Conservation (phyloP, 1,139 yeast species). For the Yamadazyma triangularis region DNA sequence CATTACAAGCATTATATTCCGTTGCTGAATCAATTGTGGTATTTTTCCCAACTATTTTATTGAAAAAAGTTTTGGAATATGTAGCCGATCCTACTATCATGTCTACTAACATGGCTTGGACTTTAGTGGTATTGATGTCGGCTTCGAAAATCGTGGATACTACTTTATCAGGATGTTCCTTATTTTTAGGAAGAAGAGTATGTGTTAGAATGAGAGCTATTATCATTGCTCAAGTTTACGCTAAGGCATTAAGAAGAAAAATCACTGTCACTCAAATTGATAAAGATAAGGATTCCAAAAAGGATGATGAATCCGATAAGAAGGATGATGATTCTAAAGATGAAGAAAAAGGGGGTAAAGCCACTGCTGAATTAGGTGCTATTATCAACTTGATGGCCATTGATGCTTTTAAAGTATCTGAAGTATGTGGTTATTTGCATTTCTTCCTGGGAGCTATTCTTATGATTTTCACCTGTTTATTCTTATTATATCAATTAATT, state of each 20-base stretch:
- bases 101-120: conserved; percentile 82
- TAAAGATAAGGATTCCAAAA: conserved; percentile 9
- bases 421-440: conserved; percentile 85
- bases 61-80: conserved; percentile 75
- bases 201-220: conserved; percentile 89
- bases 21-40: conserved; percentile 57
- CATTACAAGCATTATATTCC: conserved; percentile 72
- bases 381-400: conserved; percentile 94
- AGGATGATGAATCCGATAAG: too few species aligned
- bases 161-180: conserved; percentile 69
- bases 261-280: conserved; percentile 39
- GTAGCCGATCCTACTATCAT: conserved; percentile 66
- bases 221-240: conserved; percentile 85
- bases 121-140: conserved; percentile 74
- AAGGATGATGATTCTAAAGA: conserved; percentile 12
- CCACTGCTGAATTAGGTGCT: conserved; percentile 81
- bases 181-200: conserved; percentile 87
- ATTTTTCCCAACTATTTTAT: conserved; percentile 75
- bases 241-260: conserved; percentile 85
- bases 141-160: conserved; percentile 58
- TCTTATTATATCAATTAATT: conserved; percentile 61
- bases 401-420: conserved; percentile 91
- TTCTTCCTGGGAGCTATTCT: conserved; percentile 69
- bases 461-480: conserved; percentile 65
- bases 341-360: conserved; percentile 21